Evolutionary conservation across 805 yeast species (phyloP).

Genomic region (Lachancea meyersii): DNA sequence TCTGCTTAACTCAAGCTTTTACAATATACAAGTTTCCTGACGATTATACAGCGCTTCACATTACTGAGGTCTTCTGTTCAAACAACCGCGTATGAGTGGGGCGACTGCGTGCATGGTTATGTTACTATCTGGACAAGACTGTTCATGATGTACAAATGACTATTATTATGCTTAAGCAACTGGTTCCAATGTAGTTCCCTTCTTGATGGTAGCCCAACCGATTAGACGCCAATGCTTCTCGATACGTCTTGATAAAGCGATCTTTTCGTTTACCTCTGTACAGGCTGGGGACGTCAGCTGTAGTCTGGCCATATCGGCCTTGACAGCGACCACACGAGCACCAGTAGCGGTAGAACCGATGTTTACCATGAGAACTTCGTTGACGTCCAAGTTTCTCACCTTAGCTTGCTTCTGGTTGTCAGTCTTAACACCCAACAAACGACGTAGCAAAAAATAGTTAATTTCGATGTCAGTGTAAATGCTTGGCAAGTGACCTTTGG

Average conservation of each 20-base stretch:
- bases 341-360: slow-evolving; percentile 99
- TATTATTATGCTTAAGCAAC: slow-evolving; percentile 31
- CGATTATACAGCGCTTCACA: background rate
- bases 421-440: slow-evolving; percentile 96
- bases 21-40: slow-evolving; percentile 6
- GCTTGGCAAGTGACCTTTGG: slow-evolving; percentile 91
- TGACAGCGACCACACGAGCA: slow-evolving; percentile 95
- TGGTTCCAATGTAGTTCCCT: slow-evolving; percentile 86
- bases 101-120: slow-evolving; percentile 5
- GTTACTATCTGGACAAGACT: slow-evolving; percentile 8
- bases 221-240: slow-evolving; percentile 99
- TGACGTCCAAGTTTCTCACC: slow-evolving; percentile 88
- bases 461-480: slow-evolving; percentile 96
- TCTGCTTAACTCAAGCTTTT: background rate
- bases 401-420: slow-evolving; percentile 96
- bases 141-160: slow-evolving; percentile 10
- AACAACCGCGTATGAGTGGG: slow-evolving; percentile 2
- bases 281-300: slow-evolving; percentile 97
- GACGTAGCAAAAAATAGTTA: slow-evolving; percentile 91
- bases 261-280: slow-evolving; percentile 96
- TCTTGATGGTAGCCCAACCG: slow-evolving; percentile 99
- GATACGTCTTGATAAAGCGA: slow-evolving; percentile 96
- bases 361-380: slow-evolving; percentile 97
- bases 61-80: background rate
- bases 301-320: slow-evolving; percentile 98